Evolutionary conservation across 2,329 filamentous ascomycete species (phyloP).

Genomic region (Colletotrichum chrysophilum): DNA sequence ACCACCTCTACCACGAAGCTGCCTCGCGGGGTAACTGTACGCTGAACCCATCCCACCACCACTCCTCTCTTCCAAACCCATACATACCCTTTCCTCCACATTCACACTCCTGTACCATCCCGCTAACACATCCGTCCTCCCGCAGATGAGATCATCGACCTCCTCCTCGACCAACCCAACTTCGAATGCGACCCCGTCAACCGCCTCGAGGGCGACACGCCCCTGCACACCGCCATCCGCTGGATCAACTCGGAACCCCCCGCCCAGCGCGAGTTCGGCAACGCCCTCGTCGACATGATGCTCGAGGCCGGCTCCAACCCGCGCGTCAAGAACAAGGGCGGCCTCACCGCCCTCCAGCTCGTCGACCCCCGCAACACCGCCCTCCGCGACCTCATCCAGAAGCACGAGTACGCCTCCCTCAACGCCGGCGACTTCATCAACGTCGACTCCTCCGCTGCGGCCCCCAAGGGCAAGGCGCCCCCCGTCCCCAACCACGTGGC

Average conservation of each 20-base stretch:
- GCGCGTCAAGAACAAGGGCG: conserved; percentile 71
- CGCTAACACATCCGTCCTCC: not conserved
- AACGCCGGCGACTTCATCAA: conserved; percentile 64
- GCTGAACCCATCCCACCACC: conserved; percentile 36
- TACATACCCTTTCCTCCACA: no score
- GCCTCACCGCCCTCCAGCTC: conserved; percentile 73
- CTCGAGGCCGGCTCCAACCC: conserved; percentile 75
- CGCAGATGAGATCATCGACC: conserved; percentile 80
- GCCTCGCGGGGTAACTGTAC: conserved; percentile 84
- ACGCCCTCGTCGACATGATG: conserved; percentile 77
- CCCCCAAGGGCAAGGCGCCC: conserved; percentile 14
- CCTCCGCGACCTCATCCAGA: conserved; percentile 67
- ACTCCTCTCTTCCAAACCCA: not conserved
- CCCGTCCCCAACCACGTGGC: conserved; percentile 24
- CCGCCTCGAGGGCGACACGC: conserved; percentile 75
- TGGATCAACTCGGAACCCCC: conserved; percentile 74
- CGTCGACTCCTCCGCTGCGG: conserved; percentile 31
- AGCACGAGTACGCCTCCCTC: conserved; percentile 70
- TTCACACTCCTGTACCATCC: no score
- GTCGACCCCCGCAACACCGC: conserved; percentile 73
- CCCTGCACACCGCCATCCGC: conserved; percentile 78
- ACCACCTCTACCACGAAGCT: conserved; percentile 88
- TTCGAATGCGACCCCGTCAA: conserved; percentile 85
- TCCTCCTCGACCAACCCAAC: conserved; percentile 81
- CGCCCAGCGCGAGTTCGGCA: conserved; percentile 68